These are phyloP conservation scores for Macrolepiota dolichaula DNA, from an alignment of 768 basidiomycete genomes.

Conservation along the genomic window DNA sequence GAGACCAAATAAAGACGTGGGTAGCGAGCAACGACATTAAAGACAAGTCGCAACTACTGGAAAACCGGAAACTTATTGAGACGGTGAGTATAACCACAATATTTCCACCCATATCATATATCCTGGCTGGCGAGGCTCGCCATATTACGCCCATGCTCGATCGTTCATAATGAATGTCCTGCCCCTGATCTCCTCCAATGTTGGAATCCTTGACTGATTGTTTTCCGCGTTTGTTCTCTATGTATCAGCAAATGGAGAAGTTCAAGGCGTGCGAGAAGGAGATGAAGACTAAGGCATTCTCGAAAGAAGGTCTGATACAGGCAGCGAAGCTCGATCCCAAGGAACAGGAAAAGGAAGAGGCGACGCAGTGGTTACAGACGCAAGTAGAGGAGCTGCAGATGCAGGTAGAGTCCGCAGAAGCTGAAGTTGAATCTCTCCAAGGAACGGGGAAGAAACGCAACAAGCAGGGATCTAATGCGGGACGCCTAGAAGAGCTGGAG, in stretches of 20 bases:
- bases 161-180: neutral
- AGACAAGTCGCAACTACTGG: conserved; percentile 90
- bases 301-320: conserved; percentile 95
- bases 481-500: conserved; percentile 83
- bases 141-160: neutral
- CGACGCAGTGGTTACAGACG: conserved; percentile 79
- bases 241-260: conserved; percentile 97
- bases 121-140: neutral
- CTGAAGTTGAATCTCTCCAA: conserved; percentile 87
- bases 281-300: conserved; percentile 99
- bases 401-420: conserved; percentile 92
- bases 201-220: neutral
- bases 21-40: conserved; percentile 97
- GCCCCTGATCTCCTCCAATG: neutral
- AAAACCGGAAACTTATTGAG: conserved; percentile 95
- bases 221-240: neutral
- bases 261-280: conserved; percentile 99
- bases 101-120: neutral
- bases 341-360: conserved; percentile 93
- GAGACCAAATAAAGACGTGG: conserved; percentile 99
- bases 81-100: conserved; percentile 61
- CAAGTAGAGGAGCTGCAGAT: conserved; percentile 90
- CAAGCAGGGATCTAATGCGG: conserved; percentile 61
- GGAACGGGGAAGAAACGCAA: conserved; percentile 83
- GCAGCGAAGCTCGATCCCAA: conserved; percentile 94